phyloP scores from a whole-genome alignment of 306 rosid genomes.

The Vigna reflexopilosa region DNA sequence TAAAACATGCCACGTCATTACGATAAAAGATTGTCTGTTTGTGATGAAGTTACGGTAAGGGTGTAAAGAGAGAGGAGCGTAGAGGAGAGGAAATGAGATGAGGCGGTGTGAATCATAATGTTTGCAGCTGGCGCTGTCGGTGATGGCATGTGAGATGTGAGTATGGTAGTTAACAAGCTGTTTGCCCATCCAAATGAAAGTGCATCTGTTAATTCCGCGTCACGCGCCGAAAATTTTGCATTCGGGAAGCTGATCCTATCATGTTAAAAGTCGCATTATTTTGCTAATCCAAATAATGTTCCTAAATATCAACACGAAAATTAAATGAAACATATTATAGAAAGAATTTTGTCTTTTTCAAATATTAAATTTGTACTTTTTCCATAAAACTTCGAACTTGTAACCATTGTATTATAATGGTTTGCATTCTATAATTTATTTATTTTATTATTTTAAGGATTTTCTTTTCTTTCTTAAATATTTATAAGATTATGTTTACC shows the following conservation, averaged over 20 bases:
- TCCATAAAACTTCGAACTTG: no score
- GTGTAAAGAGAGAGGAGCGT: not conserved
- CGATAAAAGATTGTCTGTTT: accelerated
- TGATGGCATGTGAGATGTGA: constrained; percentile 55
- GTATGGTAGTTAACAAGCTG: constrained; percentile 4
- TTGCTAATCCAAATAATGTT: no score
- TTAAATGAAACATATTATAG: no score
- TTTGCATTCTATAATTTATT: no score
- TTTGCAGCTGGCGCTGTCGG: constrained; percentile 58
- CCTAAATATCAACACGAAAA: no score
- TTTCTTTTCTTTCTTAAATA: no score
- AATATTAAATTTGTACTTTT: no score
- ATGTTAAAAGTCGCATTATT: no score
- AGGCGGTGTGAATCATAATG: constrained; percentile 33
- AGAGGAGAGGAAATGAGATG: constrained; percentile 35
- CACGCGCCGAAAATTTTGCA: constrained; percentile 43
- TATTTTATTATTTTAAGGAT: no score
- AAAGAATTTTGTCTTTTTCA: no score
- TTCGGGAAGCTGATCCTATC: not conserved
- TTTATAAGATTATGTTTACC: no score
- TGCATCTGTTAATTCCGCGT: constrained; percentile 39
- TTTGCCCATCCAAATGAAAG: not conserved
- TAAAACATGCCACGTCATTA: constrained; percentile 18
- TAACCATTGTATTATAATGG: no score
- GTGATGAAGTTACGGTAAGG: constrained; percentile 2